Evolutionary conservation across 164 flowering plant genomes (phyloP).

Genomic region (Warburgia ugandensis): DNA sequence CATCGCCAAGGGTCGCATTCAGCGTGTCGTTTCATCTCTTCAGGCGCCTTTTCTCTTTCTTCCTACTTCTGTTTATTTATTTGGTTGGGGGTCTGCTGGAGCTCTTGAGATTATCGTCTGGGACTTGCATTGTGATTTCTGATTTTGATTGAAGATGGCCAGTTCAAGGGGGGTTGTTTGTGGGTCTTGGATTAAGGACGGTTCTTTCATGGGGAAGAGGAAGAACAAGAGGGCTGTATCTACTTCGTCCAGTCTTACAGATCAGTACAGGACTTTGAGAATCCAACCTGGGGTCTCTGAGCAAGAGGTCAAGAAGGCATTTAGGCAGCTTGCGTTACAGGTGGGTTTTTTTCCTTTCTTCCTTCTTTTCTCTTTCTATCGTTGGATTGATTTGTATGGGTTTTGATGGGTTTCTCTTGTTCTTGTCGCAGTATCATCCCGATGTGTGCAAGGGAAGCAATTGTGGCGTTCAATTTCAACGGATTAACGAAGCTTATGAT

Average conservation of each 20-base stretch:
- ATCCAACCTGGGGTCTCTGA: conserved; percentile 74
- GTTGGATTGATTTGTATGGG: too few relatives aligned
- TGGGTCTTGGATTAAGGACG: conserved; percentile 6
- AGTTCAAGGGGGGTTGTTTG: neutral
- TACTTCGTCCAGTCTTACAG: conserved; percentile 18
- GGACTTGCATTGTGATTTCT: too few relatives aligned
- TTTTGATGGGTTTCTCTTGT: neutral
- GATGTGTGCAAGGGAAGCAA: conserved; percentile 89
- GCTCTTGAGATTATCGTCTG: too few relatives aligned
- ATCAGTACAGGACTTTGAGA: conserved; percentile 56
- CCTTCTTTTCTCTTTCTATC: neutral
- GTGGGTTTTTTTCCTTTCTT: too few relatives aligned
- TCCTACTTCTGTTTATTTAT: too few relatives aligned
- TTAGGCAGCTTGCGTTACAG: conserved; percentile 74
- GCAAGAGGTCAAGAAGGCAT: conserved; percentile 81
- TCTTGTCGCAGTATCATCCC: conserved; percentile 81
- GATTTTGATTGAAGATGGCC: conserved; percentile 7
- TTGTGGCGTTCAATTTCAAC: conserved; percentile 65
- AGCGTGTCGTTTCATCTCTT: too few relatives aligned
- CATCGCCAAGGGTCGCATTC: too few relatives aligned
- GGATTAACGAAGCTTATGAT: conserved; percentile 87
- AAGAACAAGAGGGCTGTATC: neutral
- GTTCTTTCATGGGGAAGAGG: neutral
- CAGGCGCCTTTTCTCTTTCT: too few relatives aligned
- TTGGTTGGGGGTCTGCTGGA: too few relatives aligned